Base-by-base conservation (phyloP, 140 eudicot species). In the Erigeron philadelphicus region DNA sequence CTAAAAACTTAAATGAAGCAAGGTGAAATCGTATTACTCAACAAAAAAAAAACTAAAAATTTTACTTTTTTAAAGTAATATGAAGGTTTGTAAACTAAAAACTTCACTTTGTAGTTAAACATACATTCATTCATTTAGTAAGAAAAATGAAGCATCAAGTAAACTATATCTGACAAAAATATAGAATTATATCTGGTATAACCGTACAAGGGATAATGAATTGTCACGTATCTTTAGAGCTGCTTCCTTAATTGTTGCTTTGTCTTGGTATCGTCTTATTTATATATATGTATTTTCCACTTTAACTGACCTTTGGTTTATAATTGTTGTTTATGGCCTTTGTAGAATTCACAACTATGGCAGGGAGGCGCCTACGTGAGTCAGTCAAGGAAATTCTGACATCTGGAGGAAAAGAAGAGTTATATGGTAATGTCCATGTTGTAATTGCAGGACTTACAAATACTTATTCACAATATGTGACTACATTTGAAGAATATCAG, bases 281-380 rank as follows among this genome's bases (percentile, higher is more conserved):
- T 21, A 21, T 41, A 25, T 1, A 47, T 55, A 40, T 56, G 11
- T 10, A n/a, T 44, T 70, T 44, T 57, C 57, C 23, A 5, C 12
- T 35, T 16, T 9, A 50, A 38, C 1, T 15, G 4, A 35, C 41
- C 16, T 68, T 15, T 38, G 6, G 6, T 63, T 41, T 64, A 15
- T 10, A 2, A 19, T 42, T 18, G 17, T 57, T 9, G 60, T 41
- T 45, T 60, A 41, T 61, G 64, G 67, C 47, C 0, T 57, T 11
- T 57, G 54, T 74, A 84, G 86, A 84, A 71, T 84, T 84, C 86
- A 81, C 88, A 13, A 84, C 88, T 49, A 84, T 84, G 88, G 88
- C 86, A 18, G 88, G 88, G 55, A 81, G 88, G 80, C 86, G 86
- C 13, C 88, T 84, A 8, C 85, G 88, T 42, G 85, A 84, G 11